Evolutionary conservation across 176 grass and related monocot species (phyloP).

Genomic region (Lolium multiflorum): DNA sequence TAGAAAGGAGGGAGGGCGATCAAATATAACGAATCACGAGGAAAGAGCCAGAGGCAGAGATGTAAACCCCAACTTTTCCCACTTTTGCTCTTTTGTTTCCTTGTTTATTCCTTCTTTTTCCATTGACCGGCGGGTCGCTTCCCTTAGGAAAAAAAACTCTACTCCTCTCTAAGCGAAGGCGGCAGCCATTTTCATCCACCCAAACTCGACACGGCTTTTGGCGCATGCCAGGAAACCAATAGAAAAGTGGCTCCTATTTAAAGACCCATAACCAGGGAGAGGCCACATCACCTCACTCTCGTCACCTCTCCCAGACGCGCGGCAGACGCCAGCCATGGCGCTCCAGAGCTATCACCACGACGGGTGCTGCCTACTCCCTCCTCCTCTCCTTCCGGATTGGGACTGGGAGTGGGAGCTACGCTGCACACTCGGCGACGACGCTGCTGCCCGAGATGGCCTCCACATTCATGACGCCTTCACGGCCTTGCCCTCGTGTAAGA

Average conservation of each 20-base stretch:
- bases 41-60: constrained; percentile 13
- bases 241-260: constrained; percentile 61
- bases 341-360: constrained; percentile 38
- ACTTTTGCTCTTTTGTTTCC: constrained; percentile 43
- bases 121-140: constrained; percentile 49
- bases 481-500: constrained; percentile 46
- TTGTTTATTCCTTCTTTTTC: constrained; percentile 44
- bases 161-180: neutral
- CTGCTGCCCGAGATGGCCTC: neutral
- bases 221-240: constrained; percentile 34
- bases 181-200: constrained; percentile 31
- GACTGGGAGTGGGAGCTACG: constrained; percentile 30
- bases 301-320: neutral
- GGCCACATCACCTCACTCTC: constrained; percentile 39
- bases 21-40: constrained; percentile 72
- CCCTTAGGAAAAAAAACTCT: neutral
- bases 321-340: constrained; percentile 48
- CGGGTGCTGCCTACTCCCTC: constrained; percentile 36
- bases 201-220: constrained; percentile 44
- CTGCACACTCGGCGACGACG: constrained; percentile 2
- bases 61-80: constrained; percentile 44
- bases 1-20: constrained; percentile 20
- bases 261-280: constrained; percentile 2
- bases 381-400: constrained; percentile 36
- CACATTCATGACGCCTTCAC: constrained; percentile 1